phyloP scores from a whole-genome alignment of 441 rosid genomes.

The Populus tomentosa region DNA sequence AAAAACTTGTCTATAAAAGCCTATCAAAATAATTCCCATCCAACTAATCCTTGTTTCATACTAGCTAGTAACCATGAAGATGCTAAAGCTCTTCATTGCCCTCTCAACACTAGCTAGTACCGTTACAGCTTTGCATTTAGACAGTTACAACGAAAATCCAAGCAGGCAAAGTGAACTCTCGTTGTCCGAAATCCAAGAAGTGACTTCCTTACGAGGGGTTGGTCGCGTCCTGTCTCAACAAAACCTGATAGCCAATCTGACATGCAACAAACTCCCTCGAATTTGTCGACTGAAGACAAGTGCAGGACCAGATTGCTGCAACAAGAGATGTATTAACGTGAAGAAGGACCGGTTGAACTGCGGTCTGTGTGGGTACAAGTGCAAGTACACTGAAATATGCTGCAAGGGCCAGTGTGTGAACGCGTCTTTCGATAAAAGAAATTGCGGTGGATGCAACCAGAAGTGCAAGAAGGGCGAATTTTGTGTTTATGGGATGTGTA shows the following conservation, averaged over 20 bases:
- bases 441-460: conserved; percentile 27
- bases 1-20: not conserved
- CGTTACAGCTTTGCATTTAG: not conserved
- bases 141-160: not conserved
- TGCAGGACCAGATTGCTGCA: conserved; percentile 29
- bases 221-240: conserved; percentile 7
- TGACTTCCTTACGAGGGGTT: not conserved
- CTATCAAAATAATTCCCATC: not conserved
- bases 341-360: conserved; percentile 23
- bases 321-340: conserved; percentile 30
- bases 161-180: not conserved
- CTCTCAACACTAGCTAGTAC: not conserved
- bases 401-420: conserved; percentile 30
- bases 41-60: not conserved
- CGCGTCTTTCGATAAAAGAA: conserved; percentile 16
- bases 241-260: not conserved
- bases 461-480: conserved; percentile 22
- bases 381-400: conserved; percentile 29
- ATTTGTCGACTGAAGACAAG: conserved; percentile 19
- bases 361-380: conserved; percentile 31
- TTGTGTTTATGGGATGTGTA: conserved; percentile 31
- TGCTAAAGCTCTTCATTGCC: not conserved
- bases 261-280: conserved; percentile 20
- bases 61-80: not conserved
- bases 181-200: not conserved